Base-by-base conservation (phyloP, 2,329 filamentous ascomycete genomes). In the Alternaria hordeiaustralica region DNA sequence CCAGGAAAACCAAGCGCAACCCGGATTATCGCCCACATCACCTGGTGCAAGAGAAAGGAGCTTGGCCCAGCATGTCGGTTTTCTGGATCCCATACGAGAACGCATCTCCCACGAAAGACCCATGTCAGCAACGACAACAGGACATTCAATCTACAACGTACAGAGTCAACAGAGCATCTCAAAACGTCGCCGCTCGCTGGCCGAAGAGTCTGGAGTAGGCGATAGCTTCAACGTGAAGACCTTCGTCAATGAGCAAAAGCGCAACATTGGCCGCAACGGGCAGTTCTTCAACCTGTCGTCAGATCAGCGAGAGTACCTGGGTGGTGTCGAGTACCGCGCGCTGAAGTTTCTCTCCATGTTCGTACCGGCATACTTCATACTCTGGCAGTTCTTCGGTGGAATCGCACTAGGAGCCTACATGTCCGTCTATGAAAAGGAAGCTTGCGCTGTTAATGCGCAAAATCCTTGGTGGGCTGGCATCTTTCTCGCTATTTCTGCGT, bases 161-260 rank as follows among this genome's bases (percentile, higher is more conserved):
- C 68, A 67, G 20, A 62, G 60, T 49, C 67, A 67, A 12, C 69
- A 69, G 43, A 67, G 55, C 60, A 55, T 58, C 44, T 69, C 66
- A n/a, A 65, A 60, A 26, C 63, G 69, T 43, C 62, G 64, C 26
- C 65, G 69, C 57, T 66, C 69, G 21, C 49, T 60, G n/a, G 60
- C 61, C 6, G 65, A 58, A n/a, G 67, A 71, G 4, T 71, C 67
- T 6, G 66, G 57, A 51, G 26, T 63, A 33, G 55, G 60, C 30
- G 66, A 66, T 30, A 60, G 56, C 41, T 71, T 71, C 55, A 71
- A 71, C 51, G 66, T 71, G 20, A 60, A 69, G 46, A 67, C 68
- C 23, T 71, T 71, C 12, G 58, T 71, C 41, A 69, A 60, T n/a
- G 69, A 71, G 58, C 69, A 71, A 47, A 71, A 70, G 58, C 60